Conservation (phyloP, 495 filamentous ascomycete genomes). For the Aspergillus incahuasiensis region DNA sequence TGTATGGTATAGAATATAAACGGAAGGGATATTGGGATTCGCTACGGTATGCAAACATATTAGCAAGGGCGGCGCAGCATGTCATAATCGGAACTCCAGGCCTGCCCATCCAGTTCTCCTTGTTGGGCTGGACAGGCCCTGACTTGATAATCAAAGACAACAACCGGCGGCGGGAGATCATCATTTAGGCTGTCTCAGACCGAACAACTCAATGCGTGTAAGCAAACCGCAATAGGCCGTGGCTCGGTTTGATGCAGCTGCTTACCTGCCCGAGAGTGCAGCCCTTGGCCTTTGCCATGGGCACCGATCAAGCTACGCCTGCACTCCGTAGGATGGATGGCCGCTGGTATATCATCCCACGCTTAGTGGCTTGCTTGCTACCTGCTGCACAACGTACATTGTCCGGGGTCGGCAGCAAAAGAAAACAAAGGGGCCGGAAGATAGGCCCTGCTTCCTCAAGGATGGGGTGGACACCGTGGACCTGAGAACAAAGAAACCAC, state of each 20-base stretch:
- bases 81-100: background rate
- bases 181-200: slow-evolving; percentile 12
- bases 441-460: background rate
- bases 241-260: background rate
- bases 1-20: background rate
- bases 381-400: background rate
- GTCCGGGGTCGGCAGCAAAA: background rate
- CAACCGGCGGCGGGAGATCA: slow-evolving; percentile 18
- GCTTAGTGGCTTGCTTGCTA: background rate
- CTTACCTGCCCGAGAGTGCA: background rate
- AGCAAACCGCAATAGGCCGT: background rate
- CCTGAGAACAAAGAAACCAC: slow-evolving; percentile 11
- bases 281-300: background rate
- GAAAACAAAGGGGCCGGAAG: background rate
- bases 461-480: background rate
- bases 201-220: background rate
- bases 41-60: background rate
- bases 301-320: background rate
- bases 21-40: background rate
- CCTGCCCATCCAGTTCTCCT: background rate
- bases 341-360: background rate
- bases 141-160: slow-evolving; percentile 2
- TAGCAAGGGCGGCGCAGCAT: background rate
- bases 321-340: background rate
- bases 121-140: background rate